Conservation (phyloP, 768 basidiomycete genomes). For the Tephrocybe rancida region DNA sequence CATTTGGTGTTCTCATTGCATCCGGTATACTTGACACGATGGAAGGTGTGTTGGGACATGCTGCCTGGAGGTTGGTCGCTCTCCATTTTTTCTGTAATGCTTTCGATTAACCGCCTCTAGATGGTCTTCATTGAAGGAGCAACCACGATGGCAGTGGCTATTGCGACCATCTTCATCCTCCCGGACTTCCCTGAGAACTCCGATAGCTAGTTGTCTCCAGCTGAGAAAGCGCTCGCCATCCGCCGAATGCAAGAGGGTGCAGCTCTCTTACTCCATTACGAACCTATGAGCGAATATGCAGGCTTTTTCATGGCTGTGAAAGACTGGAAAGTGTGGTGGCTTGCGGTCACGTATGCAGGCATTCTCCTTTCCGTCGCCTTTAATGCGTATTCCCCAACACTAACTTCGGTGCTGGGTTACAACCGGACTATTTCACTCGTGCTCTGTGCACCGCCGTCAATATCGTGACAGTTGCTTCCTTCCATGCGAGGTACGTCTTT, state of each 20-base stretch:
- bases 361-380: slow-evolving; percentile 53
- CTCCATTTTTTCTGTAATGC: not conserved
- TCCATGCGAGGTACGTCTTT: slow-evolving; percentile 34
- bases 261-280: slow-evolving; percentile 14
- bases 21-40: slow-evolving; percentile 49
- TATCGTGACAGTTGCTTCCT: slow-evolving; percentile 51
- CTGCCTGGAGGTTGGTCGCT: slow-evolving; percentile 49
- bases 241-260: slow-evolving; percentile 54
- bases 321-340: slow-evolving; percentile 72
- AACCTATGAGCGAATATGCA: slow-evolving; percentile 18
- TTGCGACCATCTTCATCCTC: slow-evolving; percentile 46
- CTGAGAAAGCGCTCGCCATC: slow-evolving; percentile 18
- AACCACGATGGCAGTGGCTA: slow-evolving; percentile 45
- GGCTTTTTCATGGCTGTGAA: slow-evolving; percentile 44
- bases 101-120: slow-evolving; percentile 21
- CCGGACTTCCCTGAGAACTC: slow-evolving; percentile 29
- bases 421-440: slow-evolving; percentile 57
- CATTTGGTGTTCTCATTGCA: slow-evolving; percentile 54
- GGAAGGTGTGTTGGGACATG: slow-evolving; percentile 48
- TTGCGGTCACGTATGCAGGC: slow-evolving; percentile 50
- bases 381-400: slow-evolving; percentile 33
- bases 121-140: slow-evolving; percentile 50
- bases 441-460: slow-evolving; percentile 66
- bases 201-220: slow-evolving; percentile 24
- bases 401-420: slow-evolving; percentile 69